Evolutionary conservation across 1,139 yeast species (phyloP).

Genomic region (Yamadazyma mexicana): DNA sequence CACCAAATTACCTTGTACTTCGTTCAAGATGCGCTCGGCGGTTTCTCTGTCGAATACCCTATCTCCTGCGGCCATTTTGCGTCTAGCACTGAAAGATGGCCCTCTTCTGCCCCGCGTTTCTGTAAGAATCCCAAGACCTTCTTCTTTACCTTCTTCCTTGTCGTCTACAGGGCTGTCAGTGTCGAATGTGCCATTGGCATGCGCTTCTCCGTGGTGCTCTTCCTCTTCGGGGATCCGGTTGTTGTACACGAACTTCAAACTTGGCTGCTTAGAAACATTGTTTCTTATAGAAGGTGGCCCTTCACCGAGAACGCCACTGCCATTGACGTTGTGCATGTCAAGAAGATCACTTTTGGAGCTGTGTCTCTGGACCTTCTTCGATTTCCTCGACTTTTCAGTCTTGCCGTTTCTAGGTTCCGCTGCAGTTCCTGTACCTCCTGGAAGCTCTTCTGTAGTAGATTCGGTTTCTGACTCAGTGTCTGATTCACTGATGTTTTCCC

Average conservation of each 20-base stretch:
- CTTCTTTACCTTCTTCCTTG: constrained; percentile 5
- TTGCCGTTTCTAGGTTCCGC: too few species aligned
- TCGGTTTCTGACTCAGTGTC: constrained; percentile 7
- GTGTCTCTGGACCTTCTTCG: background rate
- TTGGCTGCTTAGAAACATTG: constrained; percentile 13
- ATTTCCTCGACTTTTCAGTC: too few species aligned
- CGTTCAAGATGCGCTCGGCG: constrained; percentile 70
- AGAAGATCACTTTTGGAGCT: constrained; percentile 10
- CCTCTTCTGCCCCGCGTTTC: constrained; percentile 21
- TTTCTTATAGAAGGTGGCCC: constrained; percentile 34
- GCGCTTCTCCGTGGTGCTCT: constrained; percentile 6
- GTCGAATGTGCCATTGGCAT: background rate
- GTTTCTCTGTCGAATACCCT: constrained; percentile 71
- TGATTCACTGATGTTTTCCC: constrained; percentile 16
- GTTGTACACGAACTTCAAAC: constrained; percentile 11
- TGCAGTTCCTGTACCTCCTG: too few species aligned
- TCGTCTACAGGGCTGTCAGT: background rate
- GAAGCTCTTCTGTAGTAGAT: background rate
- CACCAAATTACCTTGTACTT: constrained; percentile 88
- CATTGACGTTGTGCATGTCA: constrained; percentile 24
- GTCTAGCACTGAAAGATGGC: constrained; percentile 35
- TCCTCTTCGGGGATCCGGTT: constrained; percentile 8
- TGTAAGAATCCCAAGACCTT: constrained; percentile 4
- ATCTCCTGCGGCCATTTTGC: constrained; percentile 40
- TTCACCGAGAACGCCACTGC: constrained; percentile 41